Evolutionary conservation across 495 filamentous ascomycete genomes (phyloP).

Genomic region (Penicillium parvum): DNA sequence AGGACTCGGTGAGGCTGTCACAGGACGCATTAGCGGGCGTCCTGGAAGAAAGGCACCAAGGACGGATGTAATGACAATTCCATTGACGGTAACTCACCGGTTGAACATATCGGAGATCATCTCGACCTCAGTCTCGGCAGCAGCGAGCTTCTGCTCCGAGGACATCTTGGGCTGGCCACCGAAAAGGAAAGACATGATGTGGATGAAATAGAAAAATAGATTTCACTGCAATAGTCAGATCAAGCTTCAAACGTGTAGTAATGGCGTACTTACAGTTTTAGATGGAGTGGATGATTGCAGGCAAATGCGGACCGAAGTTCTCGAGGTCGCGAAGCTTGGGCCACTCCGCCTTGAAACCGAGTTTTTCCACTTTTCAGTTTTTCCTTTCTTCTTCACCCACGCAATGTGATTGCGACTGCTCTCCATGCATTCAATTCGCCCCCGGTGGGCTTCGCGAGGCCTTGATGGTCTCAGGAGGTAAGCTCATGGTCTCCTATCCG

Average conservation of each 20-base stretch:
- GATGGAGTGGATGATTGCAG: slow-evolving; percentile 6
- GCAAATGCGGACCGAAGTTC: slow-evolving; percentile 13
- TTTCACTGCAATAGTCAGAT: no score
- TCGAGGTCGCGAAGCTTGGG: slow-evolving; percentile 31
- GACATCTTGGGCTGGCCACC: slow-evolving; percentile 79
- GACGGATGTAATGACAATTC: no score
- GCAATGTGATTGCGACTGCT: slow-evolving; percentile 19
- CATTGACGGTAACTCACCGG: no score
- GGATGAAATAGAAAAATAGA: neutral
- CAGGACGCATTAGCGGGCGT: no score
- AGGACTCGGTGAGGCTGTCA: slow-evolving; percentile 76
- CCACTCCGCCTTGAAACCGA: slow-evolving; percentile 21
- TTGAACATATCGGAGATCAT: slow-evolving; percentile 96
- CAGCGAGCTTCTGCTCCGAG: slow-evolving; percentile 91
- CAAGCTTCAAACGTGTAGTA: no score
- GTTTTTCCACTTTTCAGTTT: slow-evolving; percentile 22
- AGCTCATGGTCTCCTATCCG: slow-evolving; percentile 18
- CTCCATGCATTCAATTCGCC: slow-evolving; percentile 38
- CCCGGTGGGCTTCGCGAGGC: slow-evolving; percentile 27
- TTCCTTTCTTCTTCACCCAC: slow-evolving; percentile 14
- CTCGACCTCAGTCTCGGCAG: slow-evolving; percentile 87
- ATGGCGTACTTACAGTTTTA: neutral
- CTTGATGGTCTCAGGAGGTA: slow-evolving; percentile 33
- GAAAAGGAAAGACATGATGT: slow-evolving; percentile 92
- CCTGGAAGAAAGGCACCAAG: neutral